Evolutionary conservation across 768 basidiomycete genomes (phyloP), one percentile per base, ranked within the genome.

Genomic region (Russula brevipes): DNA sequence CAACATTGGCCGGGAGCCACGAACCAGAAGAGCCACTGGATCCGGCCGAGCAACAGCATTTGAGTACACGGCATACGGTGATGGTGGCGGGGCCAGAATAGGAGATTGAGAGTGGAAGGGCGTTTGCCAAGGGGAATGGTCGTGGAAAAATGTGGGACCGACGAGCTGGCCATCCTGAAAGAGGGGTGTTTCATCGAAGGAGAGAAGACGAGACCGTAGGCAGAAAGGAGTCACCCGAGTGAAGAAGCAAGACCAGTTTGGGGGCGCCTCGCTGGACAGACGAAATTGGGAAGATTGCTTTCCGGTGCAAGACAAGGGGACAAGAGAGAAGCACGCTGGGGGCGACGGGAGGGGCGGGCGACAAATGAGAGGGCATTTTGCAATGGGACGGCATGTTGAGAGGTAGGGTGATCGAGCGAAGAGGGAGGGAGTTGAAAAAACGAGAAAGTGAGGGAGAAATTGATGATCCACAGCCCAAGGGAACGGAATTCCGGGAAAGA

Each of bases 161-260:
- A 42, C 35, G 52, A 44, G 30, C 50, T 57, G 61, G 61, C 42
- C 36, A 7, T 36, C 55, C 24, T 38, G 42, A 52, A 52, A 52
- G 44, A 39, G 12, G 38, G 7, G 50, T 36, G 56, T 39, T 58
- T 63, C 50, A 54, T 41, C 54, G 54, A 47, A 53, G n/a, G 47
- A 19, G 49, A 57, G 35, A 33, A 35, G 47, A 38, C 39, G 58
- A n/a, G 57, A 38, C 42, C 45, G 57, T 42, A 45, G 46, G 33
- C 73, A 61, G 74, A 73, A 49, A 63, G 54, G 45, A 69, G 60
- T 66, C 65, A 75, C 47, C 44, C 51, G 52, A 36, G 19, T 31
- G 56, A 42, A 59, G 54, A 64, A 55, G 59, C 53, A 39, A 7
- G 41, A 24, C 57, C 19, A n/a, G 7, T 47, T 59, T n/a, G 55